These are phyloP conservation scores for Quaeritorhiza haematococci DNA, from an alignment of 371 early-diverging fungal genomes.

Conservation along the genomic window DNA sequence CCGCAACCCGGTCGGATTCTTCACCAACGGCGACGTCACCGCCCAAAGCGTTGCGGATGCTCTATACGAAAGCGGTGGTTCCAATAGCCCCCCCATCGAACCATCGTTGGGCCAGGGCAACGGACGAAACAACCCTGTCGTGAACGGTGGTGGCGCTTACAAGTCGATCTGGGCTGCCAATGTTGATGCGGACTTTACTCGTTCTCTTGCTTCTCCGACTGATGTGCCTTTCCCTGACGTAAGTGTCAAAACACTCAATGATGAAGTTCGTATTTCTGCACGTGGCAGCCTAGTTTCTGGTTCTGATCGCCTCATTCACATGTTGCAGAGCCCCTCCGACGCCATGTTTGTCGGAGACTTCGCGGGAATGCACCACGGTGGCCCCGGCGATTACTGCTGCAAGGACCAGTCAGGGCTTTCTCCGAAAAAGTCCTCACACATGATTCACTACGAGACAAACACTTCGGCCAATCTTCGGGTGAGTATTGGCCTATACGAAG, in stretches of 20 bases:
- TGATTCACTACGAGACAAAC: neutral
- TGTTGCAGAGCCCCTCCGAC: too few species aligned
- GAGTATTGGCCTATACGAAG: neutral
- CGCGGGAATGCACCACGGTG: neutral
- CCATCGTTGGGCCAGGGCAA: neutral
- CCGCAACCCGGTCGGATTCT: neutral
- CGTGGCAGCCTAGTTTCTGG: neutral
- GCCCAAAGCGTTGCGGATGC: neutral
- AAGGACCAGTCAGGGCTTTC: neutral
- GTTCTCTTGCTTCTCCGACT: neutral
- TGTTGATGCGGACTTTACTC: slow-evolving; percentile 1
- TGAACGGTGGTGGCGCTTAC: neutral
- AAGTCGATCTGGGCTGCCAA: neutral
- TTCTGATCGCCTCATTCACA: too few species aligned
- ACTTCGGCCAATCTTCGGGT: neutral
- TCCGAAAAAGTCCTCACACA: neutral
- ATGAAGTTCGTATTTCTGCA: neutral
- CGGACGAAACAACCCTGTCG: neutral
- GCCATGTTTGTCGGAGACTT: too few species aligned
- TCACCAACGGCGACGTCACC: too few species aligned
- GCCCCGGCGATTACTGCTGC: neutral
- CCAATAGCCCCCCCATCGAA: neutral
- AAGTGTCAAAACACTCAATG: neutral
- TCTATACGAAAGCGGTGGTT: neutral
- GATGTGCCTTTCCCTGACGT: neutral